Evolutionary conservation across 2,329 filamentous ascomycete species (phyloP).

Genomic region (Penicillium sp.): DNA sequence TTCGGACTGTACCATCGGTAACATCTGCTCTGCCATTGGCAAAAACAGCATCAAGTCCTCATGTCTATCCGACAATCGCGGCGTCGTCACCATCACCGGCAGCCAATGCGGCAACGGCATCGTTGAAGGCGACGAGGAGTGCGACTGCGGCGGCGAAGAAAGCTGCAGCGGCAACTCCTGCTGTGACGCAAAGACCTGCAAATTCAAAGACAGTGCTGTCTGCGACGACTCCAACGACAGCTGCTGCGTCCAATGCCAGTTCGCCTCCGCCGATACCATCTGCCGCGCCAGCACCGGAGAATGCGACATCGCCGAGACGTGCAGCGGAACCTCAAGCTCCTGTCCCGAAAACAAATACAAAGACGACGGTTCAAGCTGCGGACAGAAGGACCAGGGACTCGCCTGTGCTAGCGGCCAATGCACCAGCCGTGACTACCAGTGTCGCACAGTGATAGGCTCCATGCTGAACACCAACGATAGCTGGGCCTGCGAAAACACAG

Average conservation of each 20-base stretch:
- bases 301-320: conserved; percentile 84
- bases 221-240: conserved; percentile 62
- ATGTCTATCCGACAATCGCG: conserved; percentile 83
- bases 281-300: conserved; percentile 76
- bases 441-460: conserved; percentile 76
- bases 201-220: conserved; percentile 69
- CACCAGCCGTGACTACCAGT: conserved; percentile 87
- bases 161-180: conserved; percentile 74
- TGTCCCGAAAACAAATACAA: conserved; percentile 73
- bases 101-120: conserved; percentile 95
- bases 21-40: conserved; percentile 83
- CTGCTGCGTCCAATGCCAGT: conserved; percentile 47
- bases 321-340: conserved; percentile 66
- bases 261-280: conserved; percentile 59
- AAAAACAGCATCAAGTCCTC: conserved; percentile 70
- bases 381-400: conserved; percentile 55
- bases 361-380: conserved; percentile 70
- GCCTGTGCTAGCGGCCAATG: conserved; percentile 90
- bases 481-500: conserved; percentile 67
- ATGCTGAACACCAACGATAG: conserved; percentile 73
- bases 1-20: conserved; percentile 85
- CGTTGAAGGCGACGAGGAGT: conserved; percentile 89
- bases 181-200: conserved; percentile 84
- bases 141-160: conserved; percentile 80
- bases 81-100: conserved; percentile 75